These are phyloP conservation scores for Carex sylvatica DNA, from an alignment of 202 grass and related monocot genomes.

Conservation along the genomic window DNA sequence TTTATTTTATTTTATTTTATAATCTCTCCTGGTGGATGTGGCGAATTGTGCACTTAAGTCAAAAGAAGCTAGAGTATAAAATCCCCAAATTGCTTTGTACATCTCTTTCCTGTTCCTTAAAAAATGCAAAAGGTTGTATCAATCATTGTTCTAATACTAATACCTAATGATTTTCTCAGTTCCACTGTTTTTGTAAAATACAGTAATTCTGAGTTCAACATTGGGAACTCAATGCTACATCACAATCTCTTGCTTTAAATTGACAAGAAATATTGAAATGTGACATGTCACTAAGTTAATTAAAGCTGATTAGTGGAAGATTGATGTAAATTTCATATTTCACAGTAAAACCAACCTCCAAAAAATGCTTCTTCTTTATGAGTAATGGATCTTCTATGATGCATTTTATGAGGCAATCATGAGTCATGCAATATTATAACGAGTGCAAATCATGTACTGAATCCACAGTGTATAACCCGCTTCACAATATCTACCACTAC, in stretches of 20 bases:
- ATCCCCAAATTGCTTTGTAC: not conserved
- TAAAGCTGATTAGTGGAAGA: conserved; percentile 10
- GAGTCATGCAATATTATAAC: not conserved
- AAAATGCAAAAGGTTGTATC: conserved; percentile 4
- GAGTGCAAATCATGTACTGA: too few relatives aligned
- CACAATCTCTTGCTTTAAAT: not conserved
- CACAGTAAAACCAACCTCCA: not conserved
- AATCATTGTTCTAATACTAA: not conserved
- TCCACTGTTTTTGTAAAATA: not conserved
- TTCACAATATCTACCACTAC: too few relatives aligned
- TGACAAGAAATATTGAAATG: not conserved
- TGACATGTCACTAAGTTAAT: not conserved
- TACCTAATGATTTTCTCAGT: not conserved
- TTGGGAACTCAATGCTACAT: too few relatives aligned
- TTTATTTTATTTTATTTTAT: not conserved
- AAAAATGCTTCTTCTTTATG: not conserved
- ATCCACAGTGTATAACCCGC: too few relatives aligned
- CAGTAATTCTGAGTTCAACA: not conserved
- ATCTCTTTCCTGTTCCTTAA: not conserved
- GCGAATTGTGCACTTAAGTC: not conserved
- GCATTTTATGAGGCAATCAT: not conserved
- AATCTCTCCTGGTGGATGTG: conserved; percentile 20
- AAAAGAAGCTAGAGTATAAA: conserved; percentile 14
- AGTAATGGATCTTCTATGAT: not conserved
- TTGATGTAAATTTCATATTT: conserved; percentile 16